Evolutionary conservation across 441 rosid species (phyloP), one percentile per base, ranked within the genome.

Genomic region (Hura crepitans): DNA sequence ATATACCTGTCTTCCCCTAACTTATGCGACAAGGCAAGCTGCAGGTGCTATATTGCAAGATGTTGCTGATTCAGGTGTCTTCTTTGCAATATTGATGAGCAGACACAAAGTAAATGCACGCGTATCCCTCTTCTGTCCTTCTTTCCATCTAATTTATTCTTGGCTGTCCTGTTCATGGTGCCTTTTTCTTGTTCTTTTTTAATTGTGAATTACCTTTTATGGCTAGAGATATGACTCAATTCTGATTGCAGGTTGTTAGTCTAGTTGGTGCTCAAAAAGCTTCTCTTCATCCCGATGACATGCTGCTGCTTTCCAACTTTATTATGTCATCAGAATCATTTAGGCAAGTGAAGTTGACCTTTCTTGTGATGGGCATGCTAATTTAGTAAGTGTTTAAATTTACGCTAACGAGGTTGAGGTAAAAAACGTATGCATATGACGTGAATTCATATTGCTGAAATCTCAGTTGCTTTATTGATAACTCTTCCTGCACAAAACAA

Each of bases 261-360:
- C 88, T 95, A 69, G 90, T 94, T 62, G 96, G 99, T 78, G 99
- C 97, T 42, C 98, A 95, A 78, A 95, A 92, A 72, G 93, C 99
- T 7, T 95, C 98, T 66, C 91, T 95, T 66, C 98, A 88, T 85
- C 97, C 99, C 1, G 96, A 95, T 82, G 99, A 95, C 75, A 83
- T 92, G 87, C 80, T 92, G 72, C 86, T 95, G 66, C 96, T 95
- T 82, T 83, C 98, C 42, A 95, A 95, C 80, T 92, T 90, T 69
- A 90, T 95, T 43, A 85, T 83, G 84, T 83, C 98, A 3, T 90
- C 98, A 51, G 99, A 95, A 74, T 92, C 99, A 81, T 91, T 92
- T 82, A 88, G 97, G 98, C 80, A 84, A 84, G 86, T 76, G n/a
- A 35, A 79, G 53, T 66, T 56, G 7, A 63, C 70, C 58, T 65